These are phyloP conservation scores for Candida coleopterorum DNA, from an alignment of 805 yeast genomes.

Conservation along the genomic window DNA sequence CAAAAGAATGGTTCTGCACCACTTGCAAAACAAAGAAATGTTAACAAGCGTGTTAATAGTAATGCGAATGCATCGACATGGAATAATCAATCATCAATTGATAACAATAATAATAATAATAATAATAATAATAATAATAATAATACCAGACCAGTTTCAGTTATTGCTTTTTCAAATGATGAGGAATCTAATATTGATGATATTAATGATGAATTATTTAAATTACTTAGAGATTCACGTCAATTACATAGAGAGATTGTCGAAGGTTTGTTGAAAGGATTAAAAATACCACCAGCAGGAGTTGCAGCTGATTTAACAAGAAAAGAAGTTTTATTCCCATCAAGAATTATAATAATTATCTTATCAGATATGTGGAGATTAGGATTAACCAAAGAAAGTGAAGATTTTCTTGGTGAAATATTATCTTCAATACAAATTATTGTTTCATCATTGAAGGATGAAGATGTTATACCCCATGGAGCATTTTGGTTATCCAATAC, in stretches of 20 bases:
- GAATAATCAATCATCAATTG: no score
- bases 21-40: constrained; percentile 26
- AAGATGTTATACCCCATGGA: constrained; percentile 83
- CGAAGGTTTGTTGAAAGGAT: constrained; percentile 77
- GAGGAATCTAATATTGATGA: constrained; percentile 57
- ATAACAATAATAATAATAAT: constrained; percentile 34
- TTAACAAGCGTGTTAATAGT: constrained; percentile 39
- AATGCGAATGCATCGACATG: constrained; percentile 34
- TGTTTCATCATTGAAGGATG: constrained; percentile 76
- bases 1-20: constrained; percentile 19
- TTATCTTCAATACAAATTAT: constrained; percentile 80
- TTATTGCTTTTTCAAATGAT: constrained; percentile 51
- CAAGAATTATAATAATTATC: constrained; percentile 87
- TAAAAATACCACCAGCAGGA: constrained; percentile 81
- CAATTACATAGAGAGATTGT: constrained; percentile 77
- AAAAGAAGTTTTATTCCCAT: constrained; percentile 93
- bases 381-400: constrained; percentile 89
- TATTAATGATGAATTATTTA: constrained; percentile 71
- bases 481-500: constrained; percentile 98
- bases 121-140: constrained; percentile 33
- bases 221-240: constrained; percentile 64
- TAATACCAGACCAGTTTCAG: constrained; percentile 54
- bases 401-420: constrained; percentile 84
- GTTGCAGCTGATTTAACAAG: constrained; percentile 78
- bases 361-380: constrained; percentile 98